Conservation (phyloP, 768 basidiomycete genomes). For the Rhodotorula taiwanensis region DNA sequence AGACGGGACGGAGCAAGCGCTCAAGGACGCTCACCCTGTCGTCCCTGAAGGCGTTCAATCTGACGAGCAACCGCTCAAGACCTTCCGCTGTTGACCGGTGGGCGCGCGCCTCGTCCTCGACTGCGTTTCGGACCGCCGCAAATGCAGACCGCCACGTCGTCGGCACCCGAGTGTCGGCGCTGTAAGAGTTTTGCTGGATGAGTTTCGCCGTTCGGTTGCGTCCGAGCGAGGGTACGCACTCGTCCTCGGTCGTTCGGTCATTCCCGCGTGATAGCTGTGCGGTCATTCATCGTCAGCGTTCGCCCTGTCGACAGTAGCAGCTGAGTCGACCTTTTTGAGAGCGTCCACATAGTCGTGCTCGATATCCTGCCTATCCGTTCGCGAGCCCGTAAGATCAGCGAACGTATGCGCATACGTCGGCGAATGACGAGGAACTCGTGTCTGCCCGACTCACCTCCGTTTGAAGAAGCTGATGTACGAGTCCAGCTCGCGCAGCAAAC, state of each 20-base stretch:
- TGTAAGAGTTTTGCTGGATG: no score
- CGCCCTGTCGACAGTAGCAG: not conserved
- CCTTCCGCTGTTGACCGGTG: constrained; percentile 11
- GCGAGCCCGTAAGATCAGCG: not conserved
- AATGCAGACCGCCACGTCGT: constrained; percentile 29
- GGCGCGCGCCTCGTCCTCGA: constrained; percentile 27
- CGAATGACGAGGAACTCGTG: not conserved
- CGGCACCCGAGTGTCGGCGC: constrained; percentile 1
- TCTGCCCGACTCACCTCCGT: constrained; percentile 1
- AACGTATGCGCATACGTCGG: not conserved
- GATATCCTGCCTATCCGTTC: constrained; percentile 36
- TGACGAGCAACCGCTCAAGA: constrained; percentile 9
- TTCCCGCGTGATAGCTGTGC: constrained; percentile 10
- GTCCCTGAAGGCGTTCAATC: constrained; percentile 19
- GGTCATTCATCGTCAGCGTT: constrained; percentile 1
- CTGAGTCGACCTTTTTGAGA: constrained; percentile 29
- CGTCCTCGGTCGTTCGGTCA: constrained; percentile 8
- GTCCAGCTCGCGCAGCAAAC: constrained; percentile 16
- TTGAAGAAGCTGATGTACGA: constrained; percentile 22
- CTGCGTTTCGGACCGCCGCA: constrained; percentile 11
- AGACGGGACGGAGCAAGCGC: no score
- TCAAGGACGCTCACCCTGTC: no score
- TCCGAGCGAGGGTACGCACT: not conserved
- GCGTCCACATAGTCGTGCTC: constrained; percentile 32
- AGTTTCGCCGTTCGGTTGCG: no score